Evolutionary conservation across 1,284 basidiomycete genomes (phyloP), one percentile per base, ranked within the genome.

Genomic region (Rhodofomes roseus): DNA sequence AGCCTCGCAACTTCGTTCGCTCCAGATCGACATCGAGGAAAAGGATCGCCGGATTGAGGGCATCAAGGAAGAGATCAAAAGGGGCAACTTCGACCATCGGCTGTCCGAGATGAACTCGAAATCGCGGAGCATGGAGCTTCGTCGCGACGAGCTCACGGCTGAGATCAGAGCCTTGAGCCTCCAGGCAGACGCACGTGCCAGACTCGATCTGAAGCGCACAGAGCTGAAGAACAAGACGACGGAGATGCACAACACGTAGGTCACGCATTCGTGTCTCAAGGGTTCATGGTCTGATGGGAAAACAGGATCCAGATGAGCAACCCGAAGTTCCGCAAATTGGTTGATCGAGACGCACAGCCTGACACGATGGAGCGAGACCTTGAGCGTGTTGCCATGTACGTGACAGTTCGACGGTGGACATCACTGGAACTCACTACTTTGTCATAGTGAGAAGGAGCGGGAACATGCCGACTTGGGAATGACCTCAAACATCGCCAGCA

Each of bases 141-240:
- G 79, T 54, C 81, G 91, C 27, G 94, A 96, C 34, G 74, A 76
- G 25, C 74, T 95, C 58, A 93, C 87, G 59, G 66, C 74, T 0
- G 95, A 98, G 66, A 78, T 96, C 51, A 82, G 85, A 36, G 75
- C 80, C 1, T 74, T 98, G 60, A 95, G 89, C 68, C 71, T 85
- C 40, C 94, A 98, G 70, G 89, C 93, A 0, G 92, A 96, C 62
- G 79, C 86, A 1, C 81, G 96, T 40, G 95, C 95, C 1, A 89
- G 87, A 66, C 74, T 98, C 50, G 85, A 89, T 41, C 72, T 97
- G 62, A 93, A 94, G 70, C 79, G 86, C 60, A 77, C 77, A 0
- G 92, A 95, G 63, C 71, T 87, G 36, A 82, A 80, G 68, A 80
- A 77, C 58, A 94, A 91, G 75, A 76, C 77, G 22, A 75, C 76